Base-by-base conservation (phyloP, 306 rosid species). In the Begonia fuchsioides region DNA sequence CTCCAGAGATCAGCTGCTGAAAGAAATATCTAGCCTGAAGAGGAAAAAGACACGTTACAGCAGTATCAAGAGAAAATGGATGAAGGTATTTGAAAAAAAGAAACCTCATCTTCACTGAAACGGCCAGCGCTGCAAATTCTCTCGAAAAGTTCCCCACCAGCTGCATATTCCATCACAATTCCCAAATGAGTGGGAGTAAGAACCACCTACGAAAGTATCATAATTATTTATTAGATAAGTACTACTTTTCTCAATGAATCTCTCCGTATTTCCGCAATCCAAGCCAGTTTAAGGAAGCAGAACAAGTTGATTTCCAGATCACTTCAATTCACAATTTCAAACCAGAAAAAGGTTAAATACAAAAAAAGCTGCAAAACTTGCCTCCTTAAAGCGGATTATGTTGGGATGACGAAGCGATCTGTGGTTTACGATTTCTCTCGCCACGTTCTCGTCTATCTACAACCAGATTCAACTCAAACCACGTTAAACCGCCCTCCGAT, bases 1-100 rank as follows among this genome's bases (percentile, higher is more conserved):
- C 51, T 15, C 51, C 51, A 47, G 51, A 47, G 11, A 47, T 47
- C 20, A 47, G 51, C 32, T 47, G 51, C 20, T 47, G 51, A 47
- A 47, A 47, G 20, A 47, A 16, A 14, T 14, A 47, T 15, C 51
- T 15, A 15, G 51, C 51, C 5, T 47, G 11, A 47, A 47, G 17
- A 47, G 16, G 6, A 0, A 47, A 9, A 17, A 13, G 10, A 47
- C 12, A 47, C 16, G 4, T 12, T 14, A 12, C 15, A 47, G 12
- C 17, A 8, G 12, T n/a, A 47, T 10, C 20, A 47, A 17, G 51
- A 47, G 11, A 47, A 47, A 41, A 13, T 41, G 13, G 3, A 13
- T 41, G 5, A 41, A 41, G 11, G 44, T 6, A 41, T 11, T 26
- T 26, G 44, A 41, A 1, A 41, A 41, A 47, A 10, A 15, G 11